Evolutionary conservation across 2,329 filamentous ascomycete genomes (phyloP), one percentile per base, ranked within the genome.

Genomic region (Neofusicoccum sp.): DNA sequence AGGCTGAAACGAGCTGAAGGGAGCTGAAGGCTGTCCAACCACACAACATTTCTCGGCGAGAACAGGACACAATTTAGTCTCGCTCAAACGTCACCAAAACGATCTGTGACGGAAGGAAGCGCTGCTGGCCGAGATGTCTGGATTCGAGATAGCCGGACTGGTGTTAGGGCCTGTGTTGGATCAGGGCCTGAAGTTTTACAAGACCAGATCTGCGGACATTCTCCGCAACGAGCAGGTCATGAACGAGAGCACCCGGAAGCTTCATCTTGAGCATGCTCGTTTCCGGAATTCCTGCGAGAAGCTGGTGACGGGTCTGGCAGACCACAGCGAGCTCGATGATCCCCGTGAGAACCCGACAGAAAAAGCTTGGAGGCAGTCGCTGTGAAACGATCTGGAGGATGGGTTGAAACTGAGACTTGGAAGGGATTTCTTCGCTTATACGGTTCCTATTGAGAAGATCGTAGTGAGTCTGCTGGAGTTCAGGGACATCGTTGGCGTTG

Each of bases 91-190:
- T 22, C 22, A 22, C 22, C 22, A 2, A 22, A 22, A 22, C 22
- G 22, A 22, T 22, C 22, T 22, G 22, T 22, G 22, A 22, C 22
- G 22, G 22, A 22, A 22, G 22, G 2, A 22, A 22, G 22, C 22
- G 22, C 22, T 59, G 5, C 3, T 44, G 36, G 8, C 16, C 9
- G 29, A 47, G 16, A 71, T 71, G 69, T 73, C 73, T 9, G 73
- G 72, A 3, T 59, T 76, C 3, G 74, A 76, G 56, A 60, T 71
- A n/a, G 70, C 67, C 2, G 71, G 72, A 0, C 37, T 74, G 3
- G 67, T 74, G 3, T 65, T 76, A 0, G 72, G 69, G 56, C 74
- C 73, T 6, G 59, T 77, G 36, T 50, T 47, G 12, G 31, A 12
- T 22, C 33, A 16, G 45, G 71, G 75, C 47, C 36, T 67, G 14